phyloP scores from a whole-genome alignment of 1,139 yeast species.

The Hyphopichia fennica region DNA sequence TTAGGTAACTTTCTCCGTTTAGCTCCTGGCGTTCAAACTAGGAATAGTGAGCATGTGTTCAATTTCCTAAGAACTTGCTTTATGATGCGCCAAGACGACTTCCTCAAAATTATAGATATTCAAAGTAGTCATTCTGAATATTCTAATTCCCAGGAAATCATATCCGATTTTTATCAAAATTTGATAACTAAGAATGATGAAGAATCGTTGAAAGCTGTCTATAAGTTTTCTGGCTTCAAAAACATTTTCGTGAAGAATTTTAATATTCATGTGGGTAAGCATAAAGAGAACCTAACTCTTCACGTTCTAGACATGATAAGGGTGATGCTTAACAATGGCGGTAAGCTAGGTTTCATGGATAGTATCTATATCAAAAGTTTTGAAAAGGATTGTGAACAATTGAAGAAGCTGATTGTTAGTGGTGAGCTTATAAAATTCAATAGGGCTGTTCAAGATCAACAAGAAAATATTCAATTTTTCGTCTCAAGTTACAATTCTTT shows the following conservation, averaged over 20 bases:
- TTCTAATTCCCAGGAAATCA: conserved; percentile 9
- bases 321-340: conserved; percentile 39
- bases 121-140: conserved; percentile 15
- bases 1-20: conserved; percentile 30
- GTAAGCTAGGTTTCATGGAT: conserved; percentile 38
- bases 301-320: conserved; percentile 35
- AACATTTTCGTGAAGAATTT: conserved; percentile 27
- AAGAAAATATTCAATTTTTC: conserved; percentile 57
- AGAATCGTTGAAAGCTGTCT: conserved; percentile 29
- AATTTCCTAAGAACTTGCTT: conserved; percentile 38
- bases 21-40: conserved; percentile 12
- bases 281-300: conserved; percentile 21
- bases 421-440: conserved; percentile 50
- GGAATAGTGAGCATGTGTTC: conserved; percentile 28
- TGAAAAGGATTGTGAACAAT: conserved; percentile 46
- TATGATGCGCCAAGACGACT: conserved; percentile 31
- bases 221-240: conserved; percentile 31
- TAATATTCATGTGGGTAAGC: conserved; percentile 19
- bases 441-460: conserved; percentile 60
- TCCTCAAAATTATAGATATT: conserved; percentile 15
- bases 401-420: conserved; percentile 44
- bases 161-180: conserved; percentile 32
- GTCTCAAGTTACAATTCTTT: conserved; percentile 46
- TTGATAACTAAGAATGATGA: conserved; percentile 39
- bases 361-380: conserved; percentile 39